Conservation (phyloP, 2,329 filamentous ascomycete genomes). For the Neofusicoccum kwambonambiense region DNA sequence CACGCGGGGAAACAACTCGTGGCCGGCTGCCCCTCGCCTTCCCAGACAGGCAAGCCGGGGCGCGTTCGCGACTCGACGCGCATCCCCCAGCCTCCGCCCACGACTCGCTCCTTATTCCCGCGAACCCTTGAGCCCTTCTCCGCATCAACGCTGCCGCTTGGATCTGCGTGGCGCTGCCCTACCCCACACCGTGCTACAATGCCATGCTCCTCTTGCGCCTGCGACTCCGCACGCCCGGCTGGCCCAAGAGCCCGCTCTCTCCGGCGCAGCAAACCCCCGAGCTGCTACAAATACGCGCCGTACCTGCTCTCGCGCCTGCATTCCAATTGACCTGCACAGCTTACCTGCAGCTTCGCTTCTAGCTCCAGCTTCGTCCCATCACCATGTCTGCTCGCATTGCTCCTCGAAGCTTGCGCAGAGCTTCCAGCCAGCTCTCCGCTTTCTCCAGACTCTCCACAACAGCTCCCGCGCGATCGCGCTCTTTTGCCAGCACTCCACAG, state of each 20-base stretch:
- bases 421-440: slow-evolving; percentile 21
- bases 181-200: slow-evolving; percentile 10
- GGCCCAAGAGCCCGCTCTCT: neutral
- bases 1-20: neutral
- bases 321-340: neutral
- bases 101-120: neutral
- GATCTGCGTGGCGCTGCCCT: neutral
- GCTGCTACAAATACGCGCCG: neutral
- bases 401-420: slow-evolving; percentile 25
- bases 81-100: neutral
- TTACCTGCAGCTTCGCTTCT: neutral
- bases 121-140: neutral
- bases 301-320: neutral
- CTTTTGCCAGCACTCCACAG: slow-evolving; percentile 24
- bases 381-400: slow-evolving; percentile 24
- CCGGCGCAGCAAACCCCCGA: neutral
- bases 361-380: neutral
- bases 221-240: slow-evolving; percentile 14
- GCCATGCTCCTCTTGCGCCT: neutral
- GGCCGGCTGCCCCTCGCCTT: neutral
- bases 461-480: slow-evolving; percentile 25
- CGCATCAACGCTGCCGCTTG: neutral
- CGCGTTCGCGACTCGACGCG: neutral
- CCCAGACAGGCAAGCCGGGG: neutral
- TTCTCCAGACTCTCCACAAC: slow-evolving; percentile 21